Conservation (phyloP, 1,284 basidiomycete genomes). For the Vanrija pseudolonga region DNA sequence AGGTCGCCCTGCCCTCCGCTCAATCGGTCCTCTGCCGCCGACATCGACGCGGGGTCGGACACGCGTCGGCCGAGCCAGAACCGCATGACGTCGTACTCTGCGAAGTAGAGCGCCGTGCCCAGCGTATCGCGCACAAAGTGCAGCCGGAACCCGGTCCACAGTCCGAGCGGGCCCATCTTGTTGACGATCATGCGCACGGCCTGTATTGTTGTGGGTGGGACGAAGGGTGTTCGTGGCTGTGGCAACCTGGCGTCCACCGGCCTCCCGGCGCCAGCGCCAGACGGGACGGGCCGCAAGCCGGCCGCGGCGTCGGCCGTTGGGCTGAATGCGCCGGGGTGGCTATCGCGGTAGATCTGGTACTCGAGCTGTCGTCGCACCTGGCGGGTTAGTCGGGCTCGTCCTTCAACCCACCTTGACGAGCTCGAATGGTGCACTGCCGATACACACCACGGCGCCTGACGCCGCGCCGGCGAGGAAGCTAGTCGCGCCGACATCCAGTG, state of each 20-base stretch:
- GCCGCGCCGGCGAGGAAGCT: constrained; percentile 46
- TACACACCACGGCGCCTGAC: constrained; percentile 44
- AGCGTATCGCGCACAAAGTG: constrained; percentile 47
- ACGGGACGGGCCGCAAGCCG: constrained; percentile 11
- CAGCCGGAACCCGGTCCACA: constrained; percentile 45
- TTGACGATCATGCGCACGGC: constrained; percentile 39
- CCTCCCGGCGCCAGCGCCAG: background rate
- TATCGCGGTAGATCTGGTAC: constrained; percentile 66
- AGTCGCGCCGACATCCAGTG: constrained; percentile 66
- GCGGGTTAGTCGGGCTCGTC: background rate
- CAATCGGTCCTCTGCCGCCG: background rate
- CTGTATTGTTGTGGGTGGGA: constrained; percentile 41
- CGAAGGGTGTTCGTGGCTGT: constrained; percentile 11
- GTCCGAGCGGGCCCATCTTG: constrained; percentile 28
- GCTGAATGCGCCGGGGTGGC: constrained; percentile 31
- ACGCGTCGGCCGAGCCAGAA: constrained; percentile 30
- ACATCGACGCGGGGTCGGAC: constrained; percentile 9
- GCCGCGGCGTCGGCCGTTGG: background rate
- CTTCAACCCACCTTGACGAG: constrained; percentile 75
- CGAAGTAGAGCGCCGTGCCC: constrained; percentile 48
- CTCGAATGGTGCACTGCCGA: constrained; percentile 80
- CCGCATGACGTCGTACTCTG: constrained; percentile 49
- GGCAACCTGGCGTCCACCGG: background rate
- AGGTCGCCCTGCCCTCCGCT: constrained; percentile 33
- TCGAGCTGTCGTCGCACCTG: constrained; percentile 88